Evolutionary conservation across 179 eudicot genomes (phyloP).

Genomic region (Pouteria campechiana): DNA sequence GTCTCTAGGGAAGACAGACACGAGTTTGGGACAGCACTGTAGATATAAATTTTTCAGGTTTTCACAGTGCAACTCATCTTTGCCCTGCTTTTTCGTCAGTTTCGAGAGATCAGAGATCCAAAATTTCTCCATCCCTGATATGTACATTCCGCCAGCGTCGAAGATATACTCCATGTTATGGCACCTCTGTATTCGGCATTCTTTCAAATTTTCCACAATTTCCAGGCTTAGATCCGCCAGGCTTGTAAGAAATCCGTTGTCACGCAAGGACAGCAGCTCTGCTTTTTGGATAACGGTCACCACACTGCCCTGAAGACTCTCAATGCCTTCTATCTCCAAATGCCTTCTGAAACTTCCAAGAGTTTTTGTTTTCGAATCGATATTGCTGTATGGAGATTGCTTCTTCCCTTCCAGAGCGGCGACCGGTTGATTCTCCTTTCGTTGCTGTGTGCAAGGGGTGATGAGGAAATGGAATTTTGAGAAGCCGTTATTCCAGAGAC

Average conservation of each 20-base stretch:
- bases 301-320: slow-evolving; percentile 1
- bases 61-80: neutral
- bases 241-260: slow-evolving; percentile 2
- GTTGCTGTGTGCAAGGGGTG: neutral
- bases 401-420: neutral
- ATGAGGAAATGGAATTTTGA: slow-evolving; percentile 3
- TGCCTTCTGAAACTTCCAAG: neutral
- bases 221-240: slow-evolving; percentile 3
- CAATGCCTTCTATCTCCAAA: slow-evolving; percentile 12
- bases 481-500: neutral
- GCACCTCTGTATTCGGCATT: slow-evolving; percentile 23
- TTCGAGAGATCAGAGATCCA: slow-evolving; percentile 8
- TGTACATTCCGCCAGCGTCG: neutral
- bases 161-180: slow-evolving; percentile 2
- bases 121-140: slow-evolving; percentile 1
- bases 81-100: neutral
- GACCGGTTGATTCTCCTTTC: neutral
- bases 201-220: slow-evolving; percentile 3
- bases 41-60: slow-evolving; percentile 13
- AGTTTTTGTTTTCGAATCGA: neutral
- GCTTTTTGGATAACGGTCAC: slow-evolving; percentile 5
- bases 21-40: slow-evolving; percentile 12
- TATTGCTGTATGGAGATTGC: slow-evolving; percentile 6
- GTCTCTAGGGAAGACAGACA: neutral
- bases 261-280: slow-evolving; percentile 1